phyloP scores from a whole-genome alignment of 495 filamentous ascomycete genomes.

The Annulohypoxylon stygium region DNA sequence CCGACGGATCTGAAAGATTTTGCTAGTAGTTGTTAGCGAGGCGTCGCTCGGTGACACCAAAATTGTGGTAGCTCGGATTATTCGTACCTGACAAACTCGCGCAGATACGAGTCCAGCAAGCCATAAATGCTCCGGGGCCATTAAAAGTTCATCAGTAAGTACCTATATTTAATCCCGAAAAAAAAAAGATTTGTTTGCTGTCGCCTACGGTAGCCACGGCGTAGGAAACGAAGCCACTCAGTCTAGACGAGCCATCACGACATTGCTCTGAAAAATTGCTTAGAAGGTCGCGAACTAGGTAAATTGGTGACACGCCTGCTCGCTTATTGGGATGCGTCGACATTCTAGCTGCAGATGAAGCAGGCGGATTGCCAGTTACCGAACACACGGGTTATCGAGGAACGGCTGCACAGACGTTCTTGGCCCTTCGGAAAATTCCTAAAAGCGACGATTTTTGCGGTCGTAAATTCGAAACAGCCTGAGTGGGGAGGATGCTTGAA shows the following conservation, averaged over 20 bases:
- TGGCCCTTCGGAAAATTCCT: conserved; percentile 20
- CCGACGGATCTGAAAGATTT: conserved; percentile 2
- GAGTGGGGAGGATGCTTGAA: conserved; percentile 14
- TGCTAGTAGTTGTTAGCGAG: conserved; percentile 19
- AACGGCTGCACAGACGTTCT: conserved; percentile 29
- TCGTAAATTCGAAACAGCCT: conserved; percentile 25
- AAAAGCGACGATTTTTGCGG: background rate
- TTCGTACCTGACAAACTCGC: conserved; percentile 28
- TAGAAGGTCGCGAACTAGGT: background rate
- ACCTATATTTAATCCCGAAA: background rate
- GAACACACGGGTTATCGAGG: conserved; percentile 10
- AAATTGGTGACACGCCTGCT: background rate
- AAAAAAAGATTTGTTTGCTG: conserved; percentile 15
- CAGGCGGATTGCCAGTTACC: conserved; percentile 13
- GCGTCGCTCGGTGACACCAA: conserved; percentile 27
- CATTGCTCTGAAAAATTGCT: background rate
- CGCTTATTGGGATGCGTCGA: conserved; percentile 15
- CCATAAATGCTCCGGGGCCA: background rate
- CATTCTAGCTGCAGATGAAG: conserved; percentile 3
- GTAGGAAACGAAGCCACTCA: background rate
- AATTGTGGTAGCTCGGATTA: conserved; percentile 3
- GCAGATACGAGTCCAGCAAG: conserved; percentile 29
- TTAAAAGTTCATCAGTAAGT: background rate
- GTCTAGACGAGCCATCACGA: background rate
- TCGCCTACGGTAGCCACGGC: background rate